phyloP scores from a whole-genome alignment of 257 asterid species.

The Lithospermum erythrorhizon region DNA sequence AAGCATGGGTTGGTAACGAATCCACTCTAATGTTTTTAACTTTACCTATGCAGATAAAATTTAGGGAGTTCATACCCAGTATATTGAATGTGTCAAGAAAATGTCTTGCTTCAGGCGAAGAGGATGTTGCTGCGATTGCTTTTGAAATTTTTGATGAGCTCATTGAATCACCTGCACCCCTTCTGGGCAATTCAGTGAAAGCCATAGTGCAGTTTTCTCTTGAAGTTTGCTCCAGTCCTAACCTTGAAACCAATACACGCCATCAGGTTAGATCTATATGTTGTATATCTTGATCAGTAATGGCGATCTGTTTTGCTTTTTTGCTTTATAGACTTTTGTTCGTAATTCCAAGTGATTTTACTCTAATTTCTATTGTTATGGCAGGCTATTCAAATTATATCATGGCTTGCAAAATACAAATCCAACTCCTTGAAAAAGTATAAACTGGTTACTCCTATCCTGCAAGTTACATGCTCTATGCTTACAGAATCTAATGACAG shows the following conservation, averaged over 20 bases:
- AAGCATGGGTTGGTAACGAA: neutral
- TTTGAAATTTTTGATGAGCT: constrained; percentile 98
- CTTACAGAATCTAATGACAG: constrained; percentile 71
- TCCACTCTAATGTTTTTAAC: neutral
- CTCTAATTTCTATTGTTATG: neutral
- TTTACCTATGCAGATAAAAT: constrained; percentile 50
- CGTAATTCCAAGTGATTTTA: neutral
- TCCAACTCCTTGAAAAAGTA: constrained; percentile 85
- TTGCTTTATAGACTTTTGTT: constrained; percentile 11
- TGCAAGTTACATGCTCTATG: constrained; percentile 92
- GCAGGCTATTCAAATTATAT: constrained; percentile 95
- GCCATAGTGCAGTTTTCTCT: constrained; percentile 93
- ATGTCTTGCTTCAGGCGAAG: constrained; percentile 97
- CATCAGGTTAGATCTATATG: constrained; percentile 58
- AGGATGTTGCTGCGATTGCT: constrained; percentile 89
- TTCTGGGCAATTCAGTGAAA: constrained; percentile 94
- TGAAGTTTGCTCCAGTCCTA: constrained; percentile 84
- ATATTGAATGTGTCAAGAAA: constrained; percentile 88
- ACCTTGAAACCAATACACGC: constrained; percentile 74
- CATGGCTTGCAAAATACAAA: constrained; percentile 94
- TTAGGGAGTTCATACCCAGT: constrained; percentile 94
- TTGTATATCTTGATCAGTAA: constrained; percentile 3
- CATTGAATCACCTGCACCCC: constrained; percentile 98
- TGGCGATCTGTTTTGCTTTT: neutral
- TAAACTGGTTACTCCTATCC: constrained; percentile 86